Evolutionary conservation across 2,329 filamentous ascomycete genomes (phyloP), one percentile per base, ranked within the genome.

Genomic region (Chaetomium strumarium): DNA sequence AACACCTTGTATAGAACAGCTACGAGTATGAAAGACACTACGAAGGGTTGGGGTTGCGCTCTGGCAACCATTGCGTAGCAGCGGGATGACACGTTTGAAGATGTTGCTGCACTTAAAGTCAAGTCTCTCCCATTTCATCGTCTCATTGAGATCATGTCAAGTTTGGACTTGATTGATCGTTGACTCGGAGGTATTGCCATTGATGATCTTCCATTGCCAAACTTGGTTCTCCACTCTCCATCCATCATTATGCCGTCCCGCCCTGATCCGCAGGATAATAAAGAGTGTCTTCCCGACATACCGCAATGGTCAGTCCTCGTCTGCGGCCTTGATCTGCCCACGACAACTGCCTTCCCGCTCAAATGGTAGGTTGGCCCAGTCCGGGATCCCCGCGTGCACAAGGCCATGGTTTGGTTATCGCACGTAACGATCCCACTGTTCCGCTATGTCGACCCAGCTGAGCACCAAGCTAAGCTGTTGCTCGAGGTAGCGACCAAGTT

Each of bases 401-500:
- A 16, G 1, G 45, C 36, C 5, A 10, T 14, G 7, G 4, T 47
- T 1, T 4, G 17, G 2, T 7, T 20, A 5, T 2, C 24, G 7
- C 20, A 24, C n/a, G 8, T 36, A 9, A 5, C 36, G 2, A 7
- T 39, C 20, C 20, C 34, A 10, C 5, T 47, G 5, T 31, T 39
- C 11, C 36, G 29, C 17, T 39, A 39, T 20, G 13, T 30, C 29
- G 30, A 12, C 16, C 10, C 31, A 8, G 5, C 13, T 3, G n/a
- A 31, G 14, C 8, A 19, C 5, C 44, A 29, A 9, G 2, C 34
- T 6, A 20, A n/a, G n/a, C 34, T 16, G 13, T 16, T 60, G 3
- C 51, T 58, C 2, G 58, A 60, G 6, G 38, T 57, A 8, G 58
- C 58, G 0, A 49, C 53, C 16, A 52, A 47, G 13, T 59, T 60